These are phyloP conservation scores for Hura crepitans DNA, from an alignment of 441 rosid genomes.

Conservation along the genomic window DNA sequence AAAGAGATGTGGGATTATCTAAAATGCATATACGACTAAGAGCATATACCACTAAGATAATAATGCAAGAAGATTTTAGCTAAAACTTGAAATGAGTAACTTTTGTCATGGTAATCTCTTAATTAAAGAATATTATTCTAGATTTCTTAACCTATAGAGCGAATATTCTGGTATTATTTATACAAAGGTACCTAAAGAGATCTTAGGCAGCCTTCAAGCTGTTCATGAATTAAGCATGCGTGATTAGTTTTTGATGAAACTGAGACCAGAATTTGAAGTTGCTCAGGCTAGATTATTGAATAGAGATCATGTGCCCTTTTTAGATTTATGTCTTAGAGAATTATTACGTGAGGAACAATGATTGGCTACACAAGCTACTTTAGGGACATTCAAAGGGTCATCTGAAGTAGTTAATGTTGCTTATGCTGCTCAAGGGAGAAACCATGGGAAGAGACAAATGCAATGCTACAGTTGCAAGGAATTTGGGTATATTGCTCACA, in stretches of 20 bases:
- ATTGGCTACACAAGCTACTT: not conserved
- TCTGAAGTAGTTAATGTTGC: not conserved
- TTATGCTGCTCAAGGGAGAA: not conserved
- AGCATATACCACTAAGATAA: not conserved
- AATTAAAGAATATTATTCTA: not conserved
- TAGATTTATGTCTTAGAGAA: not conserved
- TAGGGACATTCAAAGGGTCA: not conserved
- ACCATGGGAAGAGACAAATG: not conserved
- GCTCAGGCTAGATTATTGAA: not conserved
- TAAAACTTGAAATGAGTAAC: too few relatives aligned
- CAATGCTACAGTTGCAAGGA: not conserved
- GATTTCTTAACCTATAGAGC: not conserved
- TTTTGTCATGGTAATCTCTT: not conserved
- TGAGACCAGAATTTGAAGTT: not conserved
- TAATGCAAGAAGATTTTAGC: not conserved
- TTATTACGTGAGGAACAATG: not conserved
- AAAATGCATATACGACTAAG: not conserved
- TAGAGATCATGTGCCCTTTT: not conserved
- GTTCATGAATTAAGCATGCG: not conserved
- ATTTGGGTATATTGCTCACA: not conserved
- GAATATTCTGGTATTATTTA: not conserved
- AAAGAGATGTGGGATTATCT: not conserved
- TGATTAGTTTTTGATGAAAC: not conserved
- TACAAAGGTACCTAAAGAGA: not conserved
- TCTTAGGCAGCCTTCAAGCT: not conserved